Base-by-base conservation (phyloP, 2,329 filamentous ascomycete genomes). In the Botrytis aclada region DNA sequence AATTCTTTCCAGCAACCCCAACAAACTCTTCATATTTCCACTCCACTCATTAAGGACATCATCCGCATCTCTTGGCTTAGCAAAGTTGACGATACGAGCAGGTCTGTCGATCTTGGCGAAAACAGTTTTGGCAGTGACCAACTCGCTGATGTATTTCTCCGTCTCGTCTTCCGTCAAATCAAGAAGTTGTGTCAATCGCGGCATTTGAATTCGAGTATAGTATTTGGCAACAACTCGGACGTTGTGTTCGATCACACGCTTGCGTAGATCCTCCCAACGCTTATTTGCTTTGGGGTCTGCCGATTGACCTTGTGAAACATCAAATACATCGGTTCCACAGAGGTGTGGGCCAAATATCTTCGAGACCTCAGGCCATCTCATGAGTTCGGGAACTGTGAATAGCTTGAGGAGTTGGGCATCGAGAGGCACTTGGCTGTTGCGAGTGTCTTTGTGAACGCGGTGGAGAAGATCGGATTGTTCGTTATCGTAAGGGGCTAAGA, bases 31-130 rank as follows among this genome's bases (percentile, higher is more conserved):
- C 94, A 97, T 98, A 83, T 98, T 97, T 80, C 93, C 92, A 82
- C 94, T 97, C 96, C 96, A 99, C 84, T 99, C 96, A 81, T 99
- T 99, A 80, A 99, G 85, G 70, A 98, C 90, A 83, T 99, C 96
- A 81, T 99, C 96, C 1, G 95, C 94, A 83, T 97, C 95, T 76
- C 95, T 90, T 70, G 95, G 94, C 87, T 97, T 96, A 75, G 95
- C 94, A 81, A 99, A 99, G 83, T 88, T 97, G 80, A 99, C 94
- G 74, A 98, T 88, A 73, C 93, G 89, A 9, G 96, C 96, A 0
- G 96, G 96, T 65, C 96, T 89, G 82, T 99, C 96, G 79, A 99
- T 99, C 84, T 97, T 97, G 75, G 96, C 96, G 80, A 96, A 97
- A 76, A 99, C 95, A 12, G 96, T 99, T 89, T 98, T 98, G 77